Evolutionary conservation across 345 rosid species (phyloP).

Genomic region (Bruguiera gymnorhiza): DNA sequence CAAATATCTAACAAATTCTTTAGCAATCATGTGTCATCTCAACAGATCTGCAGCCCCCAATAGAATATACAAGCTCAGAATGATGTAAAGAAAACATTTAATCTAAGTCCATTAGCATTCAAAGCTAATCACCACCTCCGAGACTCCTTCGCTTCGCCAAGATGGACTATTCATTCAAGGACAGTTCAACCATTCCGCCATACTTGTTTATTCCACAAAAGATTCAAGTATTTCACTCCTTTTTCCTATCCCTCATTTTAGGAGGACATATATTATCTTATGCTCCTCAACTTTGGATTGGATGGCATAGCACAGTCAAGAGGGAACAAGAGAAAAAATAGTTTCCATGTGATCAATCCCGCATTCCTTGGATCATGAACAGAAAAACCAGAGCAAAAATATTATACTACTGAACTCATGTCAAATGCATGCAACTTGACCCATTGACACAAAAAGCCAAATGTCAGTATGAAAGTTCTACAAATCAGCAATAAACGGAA

Average conservation of each 20-base stretch:
- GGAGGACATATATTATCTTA: neutral
- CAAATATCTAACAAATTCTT: neutral
- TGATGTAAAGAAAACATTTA: conserved; percentile 10
- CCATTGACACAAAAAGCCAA: neutral
- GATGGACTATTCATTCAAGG: conserved; percentile 16
- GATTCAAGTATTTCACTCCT: neutral
- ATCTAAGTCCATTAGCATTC: conserved; percentile 46
- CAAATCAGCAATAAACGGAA: neutral
- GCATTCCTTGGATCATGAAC: too few relatives aligned
- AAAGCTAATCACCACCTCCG: conserved; percentile 32
- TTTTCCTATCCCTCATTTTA: neutral
- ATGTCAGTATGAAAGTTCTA: neutral
- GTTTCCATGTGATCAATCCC: too few relatives aligned
- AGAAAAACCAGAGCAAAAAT: too few relatives aligned
- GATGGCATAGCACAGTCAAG: too few relatives aligned
- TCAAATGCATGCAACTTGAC: too few relatives aligned
- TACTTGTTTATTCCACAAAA: neutral
- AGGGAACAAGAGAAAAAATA: too few relatives aligned
- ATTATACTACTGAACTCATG: too few relatives aligned
- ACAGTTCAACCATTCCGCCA: neutral
- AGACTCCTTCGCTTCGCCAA: conserved; percentile 34
- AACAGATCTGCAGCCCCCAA: conserved; percentile 32
- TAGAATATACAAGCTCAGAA: conserved; percentile 6
- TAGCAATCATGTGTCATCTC: conserved; percentile 26
- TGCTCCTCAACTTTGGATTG: too few relatives aligned